Percentiles rank a stretch among this genome's conserved stretches.
Conservation (phyloP, 1,284 basidiomycete genomes). For the Fomes fomentarius region DNA sequence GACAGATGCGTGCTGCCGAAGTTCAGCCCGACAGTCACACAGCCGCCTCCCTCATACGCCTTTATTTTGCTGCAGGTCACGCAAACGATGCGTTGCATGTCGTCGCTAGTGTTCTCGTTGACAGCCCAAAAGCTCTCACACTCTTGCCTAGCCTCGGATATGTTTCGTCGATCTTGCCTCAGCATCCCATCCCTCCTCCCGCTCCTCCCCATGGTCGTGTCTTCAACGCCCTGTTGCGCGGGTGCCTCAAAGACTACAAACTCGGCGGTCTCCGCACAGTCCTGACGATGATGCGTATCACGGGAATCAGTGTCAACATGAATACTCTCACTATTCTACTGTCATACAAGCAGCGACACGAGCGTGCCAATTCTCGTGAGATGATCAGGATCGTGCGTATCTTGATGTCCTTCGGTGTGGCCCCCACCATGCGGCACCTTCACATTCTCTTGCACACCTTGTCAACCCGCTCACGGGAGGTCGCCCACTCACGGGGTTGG, state of each 20-base stretch:
- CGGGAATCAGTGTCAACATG: conserved; percentile 51
- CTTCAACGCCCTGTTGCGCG: conserved; percentile 62
- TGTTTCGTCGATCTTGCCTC: not conserved
- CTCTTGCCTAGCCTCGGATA: conserved; percentile 30
- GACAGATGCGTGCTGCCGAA: conserved; percentile 47
- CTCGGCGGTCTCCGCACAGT: conserved; percentile 47
- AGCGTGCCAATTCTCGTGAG: conserved; percentile 44
- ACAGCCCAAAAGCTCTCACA: conserved; percentile 24
- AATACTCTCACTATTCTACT: conserved; percentile 58
- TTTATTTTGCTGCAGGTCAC: conserved; percentile 52
- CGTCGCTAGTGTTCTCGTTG: conserved; percentile 48
- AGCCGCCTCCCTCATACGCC: conserved; percentile 56
- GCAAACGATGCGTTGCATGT: conserved; percentile 52
- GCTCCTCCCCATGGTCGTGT: conserved; percentile 47
- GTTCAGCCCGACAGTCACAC: conserved; percentile 50
- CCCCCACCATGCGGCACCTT: conserved; percentile 47
- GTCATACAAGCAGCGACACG: conserved; percentile 46
- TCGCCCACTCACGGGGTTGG: conserved; percentile 53
- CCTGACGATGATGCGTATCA: conserved; percentile 55
- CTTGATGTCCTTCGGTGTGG: conserved; percentile 41
- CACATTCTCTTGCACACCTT: conserved; percentile 49
- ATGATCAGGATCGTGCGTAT: conserved; percentile 50
- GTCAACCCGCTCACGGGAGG: conserved; percentile 47
- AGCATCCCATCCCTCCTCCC: conserved; percentile 14
- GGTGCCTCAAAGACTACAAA: conserved; percentile 49